A percentile compares a stretch with the other conserved stretches of the same genome.
Conservation (phyloP, 2,329 filamentous ascomycete genomes). For the Nothophoma quercina region DNA sequence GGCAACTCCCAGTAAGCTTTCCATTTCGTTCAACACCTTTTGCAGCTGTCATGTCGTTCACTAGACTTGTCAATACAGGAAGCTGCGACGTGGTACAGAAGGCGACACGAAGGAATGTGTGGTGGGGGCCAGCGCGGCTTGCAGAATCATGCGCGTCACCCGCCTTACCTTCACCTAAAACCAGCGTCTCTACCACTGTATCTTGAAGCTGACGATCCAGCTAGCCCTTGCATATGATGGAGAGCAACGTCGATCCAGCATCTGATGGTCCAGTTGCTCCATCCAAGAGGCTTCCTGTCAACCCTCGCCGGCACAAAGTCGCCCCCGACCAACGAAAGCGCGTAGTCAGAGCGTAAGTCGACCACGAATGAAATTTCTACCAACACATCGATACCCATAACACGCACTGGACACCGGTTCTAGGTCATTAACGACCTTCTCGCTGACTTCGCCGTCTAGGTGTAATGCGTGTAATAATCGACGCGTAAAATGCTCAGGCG, state of each 20-base stretch:
- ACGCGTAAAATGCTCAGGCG: slow-evolving; percentile 36
- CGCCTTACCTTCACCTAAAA: slow-evolving; percentile 8
- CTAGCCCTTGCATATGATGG: slow-evolving; percentile 4
- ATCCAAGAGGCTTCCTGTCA: slow-evolving; percentile 22
- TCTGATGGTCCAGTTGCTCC: slow-evolving; percentile 4
- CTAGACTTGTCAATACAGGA: neutral
- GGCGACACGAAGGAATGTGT: slow-evolving; percentile 6
- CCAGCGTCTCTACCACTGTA: slow-evolving; percentile 1
- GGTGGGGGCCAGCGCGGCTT: slow-evolving; percentile 7
- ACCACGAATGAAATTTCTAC: neutral
- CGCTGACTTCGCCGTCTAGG: slow-evolving; percentile 18
- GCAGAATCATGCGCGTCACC: slow-evolving; percentile 11
- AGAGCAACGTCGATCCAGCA: neutral
- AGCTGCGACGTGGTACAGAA: slow-evolving; percentile 9
- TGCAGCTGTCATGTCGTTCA: neutral
- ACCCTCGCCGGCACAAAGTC: slow-evolving; percentile 25
- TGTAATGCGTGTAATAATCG: slow-evolving; percentile 39
- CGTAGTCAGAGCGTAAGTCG: slow-evolving; percentile 23
- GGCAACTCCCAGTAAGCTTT: slow-evolving; percentile 7
- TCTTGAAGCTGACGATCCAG: neutral
- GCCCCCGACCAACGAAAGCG: slow-evolving; percentile 21
- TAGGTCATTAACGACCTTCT: too few species aligned
- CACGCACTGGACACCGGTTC: too few species aligned
- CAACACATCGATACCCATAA: too few species aligned
- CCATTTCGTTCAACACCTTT: neutral